Base-by-base conservation (phyloP, 192 early-diverging fungal species). In the Ramicandelaber brevisporus region DNA sequence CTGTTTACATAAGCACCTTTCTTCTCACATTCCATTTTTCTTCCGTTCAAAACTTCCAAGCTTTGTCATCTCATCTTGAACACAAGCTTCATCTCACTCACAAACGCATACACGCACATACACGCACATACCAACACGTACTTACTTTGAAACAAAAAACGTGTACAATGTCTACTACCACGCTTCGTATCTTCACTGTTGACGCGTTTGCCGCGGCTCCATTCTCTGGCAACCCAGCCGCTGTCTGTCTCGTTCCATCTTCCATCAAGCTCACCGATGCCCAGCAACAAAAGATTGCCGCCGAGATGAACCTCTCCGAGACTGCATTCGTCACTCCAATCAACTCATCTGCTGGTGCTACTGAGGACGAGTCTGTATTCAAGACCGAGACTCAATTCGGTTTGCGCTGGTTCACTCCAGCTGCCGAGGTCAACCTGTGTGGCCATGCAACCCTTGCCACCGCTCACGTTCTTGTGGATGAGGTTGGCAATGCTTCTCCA, bases 241-340 rank as follows among this genome's bases (percentile, higher is more conserved):
- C 36, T 1, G 34, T 57, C 5, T 41, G 46, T 5, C 35, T 33
- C 0, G 38, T 50, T 14, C 41, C 54, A 1, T 24, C 33, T 1
- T 30, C 30, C 29, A 22, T 26, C 1, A 35, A 31, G 17, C 23
- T 45, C 7, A 23, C 17, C 31, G 37, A 33, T 5, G 19, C 10
- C 6, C 21, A 20, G 2, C 37, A 49, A 42, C 31, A 37, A 10
- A 17, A 33, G 11, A 30, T 59, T 6, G 50, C 47, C 0, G 32
- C 31, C 13, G 58, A 61, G 14, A 42, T 61, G 50, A 56, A 53
- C 30, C 27, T 50, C 6, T 29, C 45, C 22, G 58, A 61, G 22
- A 61, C 58, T 7, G 53, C 58, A 2, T 61, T 53, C 18, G 4
- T 61, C 8, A 39, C 33, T 2, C 41, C 44, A 0, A 4, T 37